Conservation (phyloP, 225 moss, liverwort and hornwort species). For the Pseudoscleropodium purum region DNA sequence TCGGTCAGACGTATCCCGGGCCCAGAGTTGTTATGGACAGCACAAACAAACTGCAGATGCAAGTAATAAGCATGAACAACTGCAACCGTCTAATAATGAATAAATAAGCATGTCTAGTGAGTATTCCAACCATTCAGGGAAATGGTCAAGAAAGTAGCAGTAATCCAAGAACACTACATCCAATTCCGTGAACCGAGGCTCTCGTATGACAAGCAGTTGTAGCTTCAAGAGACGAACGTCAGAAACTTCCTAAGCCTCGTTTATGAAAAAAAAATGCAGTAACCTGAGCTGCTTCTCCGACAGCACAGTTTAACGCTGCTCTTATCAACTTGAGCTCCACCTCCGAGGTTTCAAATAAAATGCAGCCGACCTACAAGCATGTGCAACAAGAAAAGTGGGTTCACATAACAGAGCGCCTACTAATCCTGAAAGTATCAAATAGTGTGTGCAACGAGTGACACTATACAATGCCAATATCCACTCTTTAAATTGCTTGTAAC, state of each 20-base stretch:
- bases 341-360: constrained; percentile 42
- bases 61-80: background rate
- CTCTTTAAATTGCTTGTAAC: background rate
- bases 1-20: constrained; percentile 2
- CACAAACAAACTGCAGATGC: constrained; percentile 26
- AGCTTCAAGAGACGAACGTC: background rate
- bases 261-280: background rate
- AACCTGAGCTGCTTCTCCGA: constrained; percentile 56
- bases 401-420: background rate
- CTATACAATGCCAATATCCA: background rate
- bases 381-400: background rate
- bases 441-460: background rate
- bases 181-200: background rate
- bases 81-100: background rate
- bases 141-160: background rate
- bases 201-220: background rate
- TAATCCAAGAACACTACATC: background rate
- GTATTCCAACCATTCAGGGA: background rate
- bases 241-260: background rate
- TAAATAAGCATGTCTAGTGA: background rate
- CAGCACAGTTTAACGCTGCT: constrained; percentile 36
- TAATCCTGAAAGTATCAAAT: background rate
- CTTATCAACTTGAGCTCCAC: constrained; percentile 44
- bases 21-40: constrained; percentile 10
- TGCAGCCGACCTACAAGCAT: constrained; percentile 54